Conservation (phyloP, 257 asterid species). For the Capsicum pubescens region DNA sequence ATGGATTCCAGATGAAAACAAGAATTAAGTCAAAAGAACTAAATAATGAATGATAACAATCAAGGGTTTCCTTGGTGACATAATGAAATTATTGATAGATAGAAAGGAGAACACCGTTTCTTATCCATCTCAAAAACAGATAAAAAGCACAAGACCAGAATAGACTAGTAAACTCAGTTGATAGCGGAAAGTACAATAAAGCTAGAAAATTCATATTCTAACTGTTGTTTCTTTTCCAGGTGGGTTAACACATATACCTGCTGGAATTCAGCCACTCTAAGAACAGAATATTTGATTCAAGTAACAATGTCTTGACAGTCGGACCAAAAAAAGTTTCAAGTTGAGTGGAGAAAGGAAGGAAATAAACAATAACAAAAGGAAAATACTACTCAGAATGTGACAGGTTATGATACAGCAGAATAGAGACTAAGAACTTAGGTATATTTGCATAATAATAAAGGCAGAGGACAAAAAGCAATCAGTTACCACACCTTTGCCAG, state of each 20-base stretch:
- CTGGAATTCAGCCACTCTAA: slow-evolving; percentile 1
- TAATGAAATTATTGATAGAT: too few relatives aligned
- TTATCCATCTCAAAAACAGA: neutral
- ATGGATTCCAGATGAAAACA: neutral
- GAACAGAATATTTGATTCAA: neutral
- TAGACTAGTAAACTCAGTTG: neutral
- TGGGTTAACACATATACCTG: neutral
- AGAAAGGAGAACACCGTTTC: neutral
- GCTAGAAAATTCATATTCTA: neutral
- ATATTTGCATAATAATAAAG: neutral
- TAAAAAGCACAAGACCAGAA: neutral
- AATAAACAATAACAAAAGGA: neutral
- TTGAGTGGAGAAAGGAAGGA: neutral
- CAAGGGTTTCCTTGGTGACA: too few relatives aligned
- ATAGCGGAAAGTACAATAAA: slow-evolving; percentile 5
- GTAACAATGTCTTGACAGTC: slow-evolving; percentile 1
- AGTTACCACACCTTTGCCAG: slow-evolving; percentile 66
- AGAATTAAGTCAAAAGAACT: neutral
- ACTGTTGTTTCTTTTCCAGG: neutral
- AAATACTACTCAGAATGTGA: neutral
- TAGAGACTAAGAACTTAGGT: neutral
- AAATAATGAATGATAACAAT: too few relatives aligned
- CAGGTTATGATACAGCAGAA: neutral
- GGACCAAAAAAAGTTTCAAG: neutral
- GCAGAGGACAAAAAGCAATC: neutral